Percentiles rank a stretch among this genome's conserved stretches.
Evolutionary conservation across 1,139 yeast species (phyloP).

Genomic region (Hansenula sp.): DNA sequence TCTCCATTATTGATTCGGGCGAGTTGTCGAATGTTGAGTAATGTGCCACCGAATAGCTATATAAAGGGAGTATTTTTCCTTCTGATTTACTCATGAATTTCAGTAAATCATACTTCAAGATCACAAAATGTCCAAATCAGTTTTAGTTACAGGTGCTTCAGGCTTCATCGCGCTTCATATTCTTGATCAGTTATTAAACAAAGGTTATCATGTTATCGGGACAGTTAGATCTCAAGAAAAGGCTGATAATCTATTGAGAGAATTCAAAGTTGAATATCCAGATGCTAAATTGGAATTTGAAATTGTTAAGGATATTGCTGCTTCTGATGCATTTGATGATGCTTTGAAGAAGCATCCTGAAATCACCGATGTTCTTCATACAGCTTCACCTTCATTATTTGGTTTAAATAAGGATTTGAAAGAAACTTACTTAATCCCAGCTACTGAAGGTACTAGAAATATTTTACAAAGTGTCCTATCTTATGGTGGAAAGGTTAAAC

Average conservation of each 20-base stretch:
- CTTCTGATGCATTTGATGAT: slow-evolving; percentile 48
- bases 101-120: too few species aligned
- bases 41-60: too few species aligned
- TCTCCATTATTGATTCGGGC: too few species aligned
- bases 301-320: slow-evolving; percentile 46
- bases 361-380: slow-evolving; percentile 52
- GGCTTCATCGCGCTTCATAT: slow-evolving; percentile 49
- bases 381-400: slow-evolving; percentile 49
- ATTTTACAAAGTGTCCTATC: slow-evolving; percentile 38
- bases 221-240: slow-evolving; percentile 50
- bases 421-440: slow-evolving; percentile 45
- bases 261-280: slow-evolving; percentile 32
- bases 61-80: too few species aligned
- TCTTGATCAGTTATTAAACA: slow-evolving; percentile 27
- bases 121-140: slow-evolving; percentile 22
- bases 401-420: slow-evolving; percentile 30
- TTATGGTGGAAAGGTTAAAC: slow-evolving; percentile 43
- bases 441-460: slow-evolving; percentile 45
- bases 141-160: slow-evolving; percentile 48
- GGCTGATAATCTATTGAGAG: slow-evolving; percentile 36
- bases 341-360: slow-evolving; percentile 44
- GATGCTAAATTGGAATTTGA: slow-evolving; percentile 37
- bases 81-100: not conserved
- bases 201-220: slow-evolving; percentile 51
- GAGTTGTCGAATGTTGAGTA: too few species aligned